Evolutionary conservation across 306 rosid species (phyloP).

Genomic region (Glycyrrhiza uralensis): DNA sequence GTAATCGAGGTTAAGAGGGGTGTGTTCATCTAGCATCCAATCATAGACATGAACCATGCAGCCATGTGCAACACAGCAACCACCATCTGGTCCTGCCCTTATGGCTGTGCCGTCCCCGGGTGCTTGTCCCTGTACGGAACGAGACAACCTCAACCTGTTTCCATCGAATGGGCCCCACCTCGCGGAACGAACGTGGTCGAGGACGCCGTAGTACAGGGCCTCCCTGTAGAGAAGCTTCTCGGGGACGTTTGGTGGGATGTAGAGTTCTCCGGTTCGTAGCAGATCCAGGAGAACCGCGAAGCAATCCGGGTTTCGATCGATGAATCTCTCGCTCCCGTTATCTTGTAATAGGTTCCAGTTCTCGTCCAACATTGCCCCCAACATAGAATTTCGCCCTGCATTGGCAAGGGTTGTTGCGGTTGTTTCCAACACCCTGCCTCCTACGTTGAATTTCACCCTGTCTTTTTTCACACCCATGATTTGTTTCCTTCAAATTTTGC

Average conservation of each 20-base stretch:
- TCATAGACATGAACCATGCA: slow-evolving; percentile 90
- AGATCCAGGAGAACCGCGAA: slow-evolving; percentile 83
- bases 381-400: slow-evolving; percentile 83
- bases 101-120: slow-evolving; percentile 97
- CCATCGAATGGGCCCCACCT: slow-evolving; percentile 88
- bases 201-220: slow-evolving; percentile 69
- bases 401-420: slow-evolving; percentile 82
- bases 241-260: slow-evolving; percentile 49
- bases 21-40: slow-evolving; percentile 88
- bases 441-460: slow-evolving; percentile 79
- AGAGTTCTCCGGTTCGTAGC: slow-evolving; percentile 66
- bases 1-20: slow-evolving; percentile 66
- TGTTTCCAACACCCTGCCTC: slow-evolving; percentile 90
- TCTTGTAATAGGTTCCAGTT: slow-evolving; percentile 54
- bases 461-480: slow-evolving; percentile 67
- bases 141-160: slow-evolving; percentile 52
- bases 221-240: slow-evolving; percentile 81
- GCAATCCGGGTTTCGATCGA: slow-evolving; percentile 92
- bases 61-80: slow-evolving; percentile 91
- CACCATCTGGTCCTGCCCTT: slow-evolving; percentile 89
- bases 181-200: slow-evolving; percentile 76
- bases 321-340: slow-evolving; percentile 48
- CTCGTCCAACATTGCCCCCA: slow-evolving; percentile 88
- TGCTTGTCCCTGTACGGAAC: slow-evolving; percentile 63
- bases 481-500: neutral